phyloP scores from a whole-genome alignment of 352 stramenopile genomes.

The Pelagophyceae sp. region DNA sequence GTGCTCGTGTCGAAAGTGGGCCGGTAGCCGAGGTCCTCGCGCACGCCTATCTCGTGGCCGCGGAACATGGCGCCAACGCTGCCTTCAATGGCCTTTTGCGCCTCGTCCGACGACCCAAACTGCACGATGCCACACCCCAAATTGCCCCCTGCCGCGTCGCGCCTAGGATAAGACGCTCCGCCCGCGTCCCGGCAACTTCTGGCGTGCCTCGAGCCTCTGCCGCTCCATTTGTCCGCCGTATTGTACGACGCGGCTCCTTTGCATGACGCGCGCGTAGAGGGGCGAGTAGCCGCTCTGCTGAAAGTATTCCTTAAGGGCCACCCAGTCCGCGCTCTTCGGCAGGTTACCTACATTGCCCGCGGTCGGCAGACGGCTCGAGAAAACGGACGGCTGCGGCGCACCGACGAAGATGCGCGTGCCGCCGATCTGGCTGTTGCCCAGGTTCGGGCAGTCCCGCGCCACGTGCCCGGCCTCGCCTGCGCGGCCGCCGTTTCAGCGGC shows the following conservation, averaged over 20 bases:
- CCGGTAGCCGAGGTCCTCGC: too few species aligned
- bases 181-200: slow-evolving; percentile 40
- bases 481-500: too few species aligned
- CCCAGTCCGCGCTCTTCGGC: too few species aligned
- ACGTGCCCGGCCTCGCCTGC: neutral
- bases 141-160: too few species aligned
- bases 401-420: slow-evolving; percentile 7
- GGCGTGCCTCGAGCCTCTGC: too few species aligned
- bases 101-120: slow-evolving; percentile 46
- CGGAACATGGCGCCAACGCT: slow-evolving; percentile 49
- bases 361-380: too few species aligned
- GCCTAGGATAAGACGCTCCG: slow-evolving; percentile 47
- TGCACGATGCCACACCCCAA: slow-evolving; percentile 53
- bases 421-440: neutral
- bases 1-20: too few species aligned
- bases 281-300: slow-evolving; percentile 41
- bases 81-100: slow-evolving; percentile 43
- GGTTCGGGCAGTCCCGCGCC: neutral
- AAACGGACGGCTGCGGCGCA: too few species aligned
- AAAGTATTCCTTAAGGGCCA: slow-evolving; percentile 52
- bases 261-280: slow-evolving; percentile 50
- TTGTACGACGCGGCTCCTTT: too few species aligned
- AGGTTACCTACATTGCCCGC: too few species aligned
- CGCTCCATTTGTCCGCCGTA: too few species aligned
- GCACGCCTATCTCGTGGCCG: slow-evolving; percentile 43